Conservation (phyloP, 257 asterid genomes). For the Solanum chilense region DNA sequence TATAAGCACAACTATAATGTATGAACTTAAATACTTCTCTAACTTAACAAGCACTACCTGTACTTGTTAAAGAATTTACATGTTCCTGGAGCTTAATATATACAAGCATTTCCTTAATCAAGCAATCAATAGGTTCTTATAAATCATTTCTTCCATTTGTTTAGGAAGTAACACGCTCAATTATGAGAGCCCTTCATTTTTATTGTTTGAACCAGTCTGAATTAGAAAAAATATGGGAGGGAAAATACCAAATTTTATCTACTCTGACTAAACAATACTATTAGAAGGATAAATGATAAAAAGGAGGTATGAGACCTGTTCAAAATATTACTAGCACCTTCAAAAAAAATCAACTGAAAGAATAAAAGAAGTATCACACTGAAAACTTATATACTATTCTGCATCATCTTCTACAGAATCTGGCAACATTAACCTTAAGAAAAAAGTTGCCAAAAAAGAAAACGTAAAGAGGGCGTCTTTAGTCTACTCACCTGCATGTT, state of each 20-base stretch:
- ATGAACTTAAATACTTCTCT: not conserved
- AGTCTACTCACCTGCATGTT: slow-evolving; percentile 79
- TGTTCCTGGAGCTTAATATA: not conserved
- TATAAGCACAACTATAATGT: not conserved
- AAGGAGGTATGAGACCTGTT: not conserved
- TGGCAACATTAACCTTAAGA: not conserved
- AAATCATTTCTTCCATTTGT: not conserved
- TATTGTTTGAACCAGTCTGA: not conserved
- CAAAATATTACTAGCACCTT: not conserved
- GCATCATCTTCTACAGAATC: not conserved
- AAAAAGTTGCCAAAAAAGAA: not conserved
- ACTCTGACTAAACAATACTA: not conserved
- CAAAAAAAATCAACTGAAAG: not conserved
- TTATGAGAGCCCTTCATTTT: not conserved
- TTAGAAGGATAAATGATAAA: not conserved
- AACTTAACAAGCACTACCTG: not conserved
- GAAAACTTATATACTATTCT: not conserved
- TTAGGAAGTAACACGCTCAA: not conserved
- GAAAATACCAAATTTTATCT: not conserved
- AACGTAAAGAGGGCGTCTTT: not conserved
- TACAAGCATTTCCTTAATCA: not conserved
- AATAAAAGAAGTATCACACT: not conserved
- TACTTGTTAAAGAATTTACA: not conserved
- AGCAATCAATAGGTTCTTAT: not conserved
- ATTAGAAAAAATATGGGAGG: not conserved